A percentile compares a stretch with the other conserved stretches of the same genome.
These are phyloP conservation scores for Deinandra increscens DNA, from an alignment of 129 eudicot species.

Conservation along the genomic window DNA sequence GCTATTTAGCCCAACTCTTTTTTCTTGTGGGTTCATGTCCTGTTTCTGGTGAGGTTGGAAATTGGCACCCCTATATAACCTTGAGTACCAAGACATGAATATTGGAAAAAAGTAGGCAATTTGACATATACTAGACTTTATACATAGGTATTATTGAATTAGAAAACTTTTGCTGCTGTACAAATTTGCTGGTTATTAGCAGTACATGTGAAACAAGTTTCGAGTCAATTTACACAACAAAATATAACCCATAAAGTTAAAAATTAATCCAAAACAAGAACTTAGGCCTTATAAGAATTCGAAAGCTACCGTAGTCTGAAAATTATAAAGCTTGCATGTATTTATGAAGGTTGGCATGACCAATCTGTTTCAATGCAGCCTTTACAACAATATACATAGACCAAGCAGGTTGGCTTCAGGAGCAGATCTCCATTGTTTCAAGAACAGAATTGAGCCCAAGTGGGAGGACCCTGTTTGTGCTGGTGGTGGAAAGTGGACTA, in stretches of 20 bases:
- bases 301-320: not conserved
- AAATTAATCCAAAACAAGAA: not conserved
- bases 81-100: no score
- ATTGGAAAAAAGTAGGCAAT: not conserved
- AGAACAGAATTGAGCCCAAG: constrained; percentile 75
- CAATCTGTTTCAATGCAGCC: constrained; percentile 43
- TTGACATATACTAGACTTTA: not conserved
- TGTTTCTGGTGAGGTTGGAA: no score
- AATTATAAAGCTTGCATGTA: not conserved
- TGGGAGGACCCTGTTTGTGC: constrained; percentile 98
- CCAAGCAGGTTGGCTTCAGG: constrained; percentile 76
- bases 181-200: not conserved
- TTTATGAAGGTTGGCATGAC: not conserved
- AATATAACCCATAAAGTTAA: not conserved
- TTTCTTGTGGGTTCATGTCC: no score
- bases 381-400: constrained; percentile 70
- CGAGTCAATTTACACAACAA: not conserved
- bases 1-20: no score
- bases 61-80: no score
- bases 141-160: not conserved
- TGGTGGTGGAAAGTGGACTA: constrained; percentile 95
- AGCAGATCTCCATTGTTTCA: constrained; percentile 85
- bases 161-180: not conserved
- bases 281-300: no score
- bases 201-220: not conserved